Percentiles rank a stretch among this genome's conserved stretches.
These are phyloP conservation scores for Colletotrichum sojae DNA, from an alignment of 2,329 filamentous ascomycete species.

Conservation along the genomic window DNA sequence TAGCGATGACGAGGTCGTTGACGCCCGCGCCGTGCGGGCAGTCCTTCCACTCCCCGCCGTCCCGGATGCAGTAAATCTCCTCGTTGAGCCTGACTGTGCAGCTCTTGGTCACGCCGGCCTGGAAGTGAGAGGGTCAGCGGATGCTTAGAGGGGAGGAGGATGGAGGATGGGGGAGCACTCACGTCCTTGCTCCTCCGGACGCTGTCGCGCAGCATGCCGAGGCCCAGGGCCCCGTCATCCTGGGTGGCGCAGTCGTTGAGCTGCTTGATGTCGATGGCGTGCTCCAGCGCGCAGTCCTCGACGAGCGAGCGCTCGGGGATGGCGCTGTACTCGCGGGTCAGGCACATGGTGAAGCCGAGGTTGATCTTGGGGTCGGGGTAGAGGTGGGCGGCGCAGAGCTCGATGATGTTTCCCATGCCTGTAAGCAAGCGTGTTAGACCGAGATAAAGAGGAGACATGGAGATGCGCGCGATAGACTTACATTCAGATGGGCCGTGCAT, in stretches of 20 bases:
- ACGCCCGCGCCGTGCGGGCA: constrained; percentile 79
- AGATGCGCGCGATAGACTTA: constrained; percentile 43
- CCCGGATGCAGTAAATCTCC: constrained; percentile 86
- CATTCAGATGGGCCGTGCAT: constrained; percentile 91
- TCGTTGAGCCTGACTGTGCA: constrained; percentile 86
- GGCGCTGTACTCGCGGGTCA: constrained; percentile 79
- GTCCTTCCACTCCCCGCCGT: constrained; percentile 83
- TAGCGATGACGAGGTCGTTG: constrained; percentile 81
- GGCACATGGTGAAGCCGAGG: constrained; percentile 93
- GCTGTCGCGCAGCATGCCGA: constrained; percentile 77
- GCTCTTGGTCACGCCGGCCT: constrained; percentile 78
- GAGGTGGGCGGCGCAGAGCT: constrained; percentile 88
- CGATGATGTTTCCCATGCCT: constrained; percentile 91
- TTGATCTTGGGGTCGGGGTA: constrained; percentile 90
- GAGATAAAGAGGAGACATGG: not conserved
- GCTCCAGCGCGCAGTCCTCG: constrained; percentile 90
- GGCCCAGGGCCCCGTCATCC: constrained; percentile 80
- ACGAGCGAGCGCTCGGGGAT: constrained; percentile 87
- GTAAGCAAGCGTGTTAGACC: constrained; percentile 6
- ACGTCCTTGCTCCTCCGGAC: constrained; percentile 74
- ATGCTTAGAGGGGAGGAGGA: not conserved
- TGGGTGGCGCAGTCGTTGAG: constrained; percentile 86
- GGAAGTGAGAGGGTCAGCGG: constrained; percentile 24
- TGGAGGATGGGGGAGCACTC: constrained; percentile 44
- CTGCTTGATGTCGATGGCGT: constrained; percentile 85